Conservation (phyloP, 208 protist species). For the Angomonas deanei region DNA sequence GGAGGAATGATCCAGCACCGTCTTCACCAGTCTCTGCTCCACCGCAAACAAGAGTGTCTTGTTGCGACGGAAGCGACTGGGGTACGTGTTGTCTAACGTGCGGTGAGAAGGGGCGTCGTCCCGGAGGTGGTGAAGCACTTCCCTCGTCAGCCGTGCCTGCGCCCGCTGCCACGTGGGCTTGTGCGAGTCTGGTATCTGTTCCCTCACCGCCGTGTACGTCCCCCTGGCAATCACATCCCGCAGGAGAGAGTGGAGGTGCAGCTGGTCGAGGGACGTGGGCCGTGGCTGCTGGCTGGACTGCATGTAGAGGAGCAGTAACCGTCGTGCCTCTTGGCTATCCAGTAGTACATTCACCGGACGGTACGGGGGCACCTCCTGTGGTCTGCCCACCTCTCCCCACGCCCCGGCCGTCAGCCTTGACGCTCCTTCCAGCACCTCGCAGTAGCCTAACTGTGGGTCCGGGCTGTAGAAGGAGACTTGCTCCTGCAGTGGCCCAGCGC, state of each 20-base stretch:
- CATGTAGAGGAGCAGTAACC: conserved; percentile 19
- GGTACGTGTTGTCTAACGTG: conserved; percentile 38
- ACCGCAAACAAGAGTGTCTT: conserved; percentile 46
- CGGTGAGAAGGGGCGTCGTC: conserved; percentile 8
- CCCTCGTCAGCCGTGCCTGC: not conserved
- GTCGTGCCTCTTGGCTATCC: conserved; percentile 23
- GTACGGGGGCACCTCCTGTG: conserved; percentile 44
- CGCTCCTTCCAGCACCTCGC: not conserved
- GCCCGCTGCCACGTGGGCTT: not conserved
- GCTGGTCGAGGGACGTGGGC: conserved; percentile 19
- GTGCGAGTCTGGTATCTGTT: not conserved
- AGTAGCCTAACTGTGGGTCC: not conserved
- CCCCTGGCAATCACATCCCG: not conserved
- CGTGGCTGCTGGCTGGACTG: conserved; percentile 8
- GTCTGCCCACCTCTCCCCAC: not conserved
- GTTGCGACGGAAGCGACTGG: conserved; percentile 25
- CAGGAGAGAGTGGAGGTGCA: conserved; percentile 24
- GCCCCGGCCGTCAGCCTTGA: not conserved
- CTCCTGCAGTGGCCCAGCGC: conserved; percentile 9
- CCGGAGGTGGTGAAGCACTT: not conserved
- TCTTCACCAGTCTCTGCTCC: conserved; percentile 36
- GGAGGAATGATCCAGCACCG: conserved; percentile 11
- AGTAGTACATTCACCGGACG: conserved; percentile 42
- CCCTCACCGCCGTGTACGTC: not conserved
- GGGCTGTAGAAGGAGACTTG: not conserved